Base-by-base conservation (phyloP, 1,284 basidiomycete genomes). In the Sporisorium reilianum region DNA sequence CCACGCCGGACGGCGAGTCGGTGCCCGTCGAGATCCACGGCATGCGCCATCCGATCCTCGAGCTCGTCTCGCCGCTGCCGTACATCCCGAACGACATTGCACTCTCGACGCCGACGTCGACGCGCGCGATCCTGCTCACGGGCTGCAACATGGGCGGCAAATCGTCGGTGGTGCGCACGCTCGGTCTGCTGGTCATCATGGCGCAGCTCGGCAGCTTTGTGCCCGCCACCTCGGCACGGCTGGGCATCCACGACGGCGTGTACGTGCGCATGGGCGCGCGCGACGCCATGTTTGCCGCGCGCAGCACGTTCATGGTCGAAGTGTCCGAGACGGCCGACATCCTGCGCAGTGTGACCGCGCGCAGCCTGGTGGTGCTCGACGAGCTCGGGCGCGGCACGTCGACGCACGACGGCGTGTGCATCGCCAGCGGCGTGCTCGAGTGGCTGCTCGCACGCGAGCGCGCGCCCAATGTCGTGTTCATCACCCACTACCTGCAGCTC, bases 221-320 rank as follows among this genome's bases (percentile, higher is more conserved):
- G 0, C 88, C 96, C 8, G 94, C 94, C 0, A 83, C 86, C 11
- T 88, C 89, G 0, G 92, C 92, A 45, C 90, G 85, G 64, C 85
- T 97, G 46, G 89, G 91, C 7, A 86, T 95, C 49, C 88, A 94
- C 58, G 95, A 98, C 82, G 90, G 91, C 0, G 90, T 98, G 14
- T 88, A 93, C 22, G 95, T 94, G 1, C 88, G 94, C 53, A 93
- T 94, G 93, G 85, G 85, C 5, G 95, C 95, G 0, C 91, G 90
- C 6, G 95, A 97, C 81, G 92, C 95, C 71, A 85, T 97, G 34
- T 89, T 90, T 2, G 88, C 91, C 36, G 93, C 93, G 0, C 90
- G 93, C 23, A 94, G 92, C 1, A 97, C 95, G 12, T 96, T 95
- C 81, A 95, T 97, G 94, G 92, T 97, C 0, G 96, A 99, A 86